Evolutionary conservation across 192 early-diverging fungal genomes (phyloP).

Genomic region (Backusella australiensis): DNA sequence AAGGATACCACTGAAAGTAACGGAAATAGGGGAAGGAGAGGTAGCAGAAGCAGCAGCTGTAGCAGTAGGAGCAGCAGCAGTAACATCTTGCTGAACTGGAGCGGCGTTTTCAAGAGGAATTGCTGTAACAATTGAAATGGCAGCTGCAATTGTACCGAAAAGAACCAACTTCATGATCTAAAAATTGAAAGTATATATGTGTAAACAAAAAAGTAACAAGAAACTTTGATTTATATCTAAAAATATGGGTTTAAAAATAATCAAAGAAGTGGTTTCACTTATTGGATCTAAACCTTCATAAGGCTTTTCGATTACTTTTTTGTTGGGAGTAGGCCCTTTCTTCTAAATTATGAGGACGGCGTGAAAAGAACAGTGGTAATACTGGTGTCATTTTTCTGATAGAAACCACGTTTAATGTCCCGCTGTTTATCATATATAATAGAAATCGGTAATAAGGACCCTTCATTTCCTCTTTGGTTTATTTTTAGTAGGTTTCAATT

Average conservation of each 20-base stretch:
- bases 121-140: not conserved
- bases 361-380: not conserved
- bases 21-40: not conserved
- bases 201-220: not conserved
- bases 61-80: not conserved
- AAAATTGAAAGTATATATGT: not conserved
- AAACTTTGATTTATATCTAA: slow-evolving; percentile 1
- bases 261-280: not conserved
- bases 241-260: not conserved
- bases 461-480: not conserved
- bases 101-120: not conserved
- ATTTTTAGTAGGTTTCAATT: not conserved
- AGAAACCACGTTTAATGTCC: not conserved
- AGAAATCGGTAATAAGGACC: not conserved
- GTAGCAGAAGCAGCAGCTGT: not conserved
- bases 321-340: not conserved
- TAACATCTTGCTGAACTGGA: not conserved
- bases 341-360: not conserved
- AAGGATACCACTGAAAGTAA: not conserved
- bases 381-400: not conserved
- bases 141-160: not conserved
- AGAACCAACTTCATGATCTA: not conserved
- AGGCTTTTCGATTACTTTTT: not conserved
- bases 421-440: not conserved
- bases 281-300: not conserved